Percentiles rank a stretch among this genome's conserved stretches.
These are phyloP conservation scores for Heterobasidion occidentale DNA, from an alignment of 1,284 basidiomycete species.

Conservation along the genomic window DNA sequence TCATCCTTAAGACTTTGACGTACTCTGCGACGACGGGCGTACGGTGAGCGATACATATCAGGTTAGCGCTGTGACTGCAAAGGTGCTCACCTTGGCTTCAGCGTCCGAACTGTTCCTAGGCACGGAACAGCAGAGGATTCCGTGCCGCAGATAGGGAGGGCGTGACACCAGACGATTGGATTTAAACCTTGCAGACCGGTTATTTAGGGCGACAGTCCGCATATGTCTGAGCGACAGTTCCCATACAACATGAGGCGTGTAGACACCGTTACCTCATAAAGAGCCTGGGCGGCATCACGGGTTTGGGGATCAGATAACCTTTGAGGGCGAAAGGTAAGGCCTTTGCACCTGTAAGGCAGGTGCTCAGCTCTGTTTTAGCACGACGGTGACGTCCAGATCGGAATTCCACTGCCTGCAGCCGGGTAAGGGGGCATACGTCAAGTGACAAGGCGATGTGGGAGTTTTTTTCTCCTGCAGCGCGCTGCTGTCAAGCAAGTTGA, in stretches of 20 bases:
- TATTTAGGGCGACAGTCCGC: not conserved
- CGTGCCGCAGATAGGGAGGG: not conserved
- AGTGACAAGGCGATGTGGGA: not conserved
- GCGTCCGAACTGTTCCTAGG: not conserved
- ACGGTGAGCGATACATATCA: not conserved
- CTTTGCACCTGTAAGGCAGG: not conserved
- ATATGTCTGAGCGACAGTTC: constrained; percentile 1
- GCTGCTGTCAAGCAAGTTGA: too few relatives aligned
- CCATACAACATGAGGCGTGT: constrained; percentile 3
- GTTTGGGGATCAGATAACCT: not conserved
- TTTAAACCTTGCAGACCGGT: not conserved
- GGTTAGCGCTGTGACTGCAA: not conserved
- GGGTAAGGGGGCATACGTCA: not conserved
- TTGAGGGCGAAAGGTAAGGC: not conserved
- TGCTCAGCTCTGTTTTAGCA: not conserved
- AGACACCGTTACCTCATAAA: not conserved
- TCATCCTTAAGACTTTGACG: not conserved
- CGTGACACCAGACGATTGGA: not conserved
- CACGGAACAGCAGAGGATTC: not conserved
- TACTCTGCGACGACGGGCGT: not conserved
- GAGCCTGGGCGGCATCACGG: not conserved
- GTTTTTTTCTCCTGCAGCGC: not conserved
- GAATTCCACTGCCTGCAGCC: not conserved
- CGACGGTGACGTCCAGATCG: not conserved
- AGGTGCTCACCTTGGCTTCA: not conserved